These are phyloP conservation scores for Wickerhamiella spandovensis DNA, from an alignment of 805 yeast genomes.

Conservation along the genomic window DNA sequence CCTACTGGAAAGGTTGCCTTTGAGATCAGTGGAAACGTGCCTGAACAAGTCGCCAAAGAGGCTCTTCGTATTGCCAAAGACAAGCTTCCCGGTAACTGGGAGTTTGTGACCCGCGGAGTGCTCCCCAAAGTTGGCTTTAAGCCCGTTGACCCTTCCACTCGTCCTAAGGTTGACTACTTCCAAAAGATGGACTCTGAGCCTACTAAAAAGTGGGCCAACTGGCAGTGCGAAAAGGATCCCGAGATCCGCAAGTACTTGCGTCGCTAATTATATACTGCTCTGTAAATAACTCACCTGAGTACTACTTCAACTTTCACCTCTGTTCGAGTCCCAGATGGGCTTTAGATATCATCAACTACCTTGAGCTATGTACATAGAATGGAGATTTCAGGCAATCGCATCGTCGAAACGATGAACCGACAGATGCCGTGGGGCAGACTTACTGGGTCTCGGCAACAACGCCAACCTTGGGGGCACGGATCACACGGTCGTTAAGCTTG, in stretches of 20 bases:
- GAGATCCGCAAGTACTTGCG: constrained; percentile 51
- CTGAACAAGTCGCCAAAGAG: constrained; percentile 81
- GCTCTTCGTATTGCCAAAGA: constrained; percentile 80
- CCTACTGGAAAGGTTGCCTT: constrained; percentile 90
- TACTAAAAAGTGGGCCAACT: constrained; percentile 38
- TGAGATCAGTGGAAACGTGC: constrained; percentile 66
- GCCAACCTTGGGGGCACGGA: constrained; percentile 94
- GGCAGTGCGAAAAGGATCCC: constrained; percentile 20
- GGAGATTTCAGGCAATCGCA: too few species aligned
- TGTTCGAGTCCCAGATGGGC: too few species aligned
- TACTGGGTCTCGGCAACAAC: constrained; percentile 51
- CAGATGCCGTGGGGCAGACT: background rate
- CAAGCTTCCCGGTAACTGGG: constrained; percentile 86
- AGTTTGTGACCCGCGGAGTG: constrained; percentile 53
- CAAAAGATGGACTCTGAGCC: constrained; percentile 47
- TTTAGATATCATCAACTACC: too few species aligned
- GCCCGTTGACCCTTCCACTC: constrained; percentile 34
- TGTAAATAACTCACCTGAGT: too few species aligned
- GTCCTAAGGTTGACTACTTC: constrained; percentile 38
- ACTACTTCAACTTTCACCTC: too few species aligned
- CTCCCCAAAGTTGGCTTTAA: constrained; percentile 60
- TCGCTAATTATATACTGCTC: constrained; percentile 33
- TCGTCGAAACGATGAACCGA: too few species aligned
- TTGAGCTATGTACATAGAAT: background rate
- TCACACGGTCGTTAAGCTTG: constrained; percentile 70